These are phyloP conservation scores for Globisporangium emineosum DNA, from an alignment of 352 stramenopile genomes.

Conservation along the genomic window DNA sequence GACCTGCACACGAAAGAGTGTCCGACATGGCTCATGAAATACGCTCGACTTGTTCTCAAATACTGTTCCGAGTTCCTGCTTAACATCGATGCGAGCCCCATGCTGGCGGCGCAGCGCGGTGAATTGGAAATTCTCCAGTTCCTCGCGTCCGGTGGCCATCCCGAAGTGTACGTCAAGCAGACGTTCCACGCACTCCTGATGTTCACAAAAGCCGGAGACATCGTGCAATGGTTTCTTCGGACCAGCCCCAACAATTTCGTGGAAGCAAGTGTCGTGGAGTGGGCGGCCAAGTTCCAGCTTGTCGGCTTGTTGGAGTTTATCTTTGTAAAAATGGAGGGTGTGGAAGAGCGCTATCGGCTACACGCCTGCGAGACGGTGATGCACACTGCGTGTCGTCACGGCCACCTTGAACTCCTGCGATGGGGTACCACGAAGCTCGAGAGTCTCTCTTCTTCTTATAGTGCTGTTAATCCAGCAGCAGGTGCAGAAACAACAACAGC, in stretches of 20 bases:
- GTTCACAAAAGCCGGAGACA: conserved; percentile 31
- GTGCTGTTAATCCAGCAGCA: background rate
- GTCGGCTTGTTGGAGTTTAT: conserved; percentile 27
- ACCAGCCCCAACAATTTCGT: conserved; percentile 20
- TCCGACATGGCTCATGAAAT: conserved; percentile 25
- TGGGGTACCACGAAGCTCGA: conserved; percentile 22
- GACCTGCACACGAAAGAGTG: conserved; percentile 28
- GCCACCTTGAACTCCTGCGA: conserved; percentile 31
- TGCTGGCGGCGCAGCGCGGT: conserved; percentile 31
- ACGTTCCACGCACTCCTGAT: conserved; percentile 29
- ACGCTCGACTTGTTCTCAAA: conserved; percentile 21
- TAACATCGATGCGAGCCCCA: conserved; percentile 28
- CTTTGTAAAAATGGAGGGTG: conserved; percentile 22
- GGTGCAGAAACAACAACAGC: background rate
- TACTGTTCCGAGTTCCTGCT: conserved; percentile 23
- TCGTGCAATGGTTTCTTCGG: conserved; percentile 32
- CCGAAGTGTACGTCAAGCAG: conserved; percentile 32
- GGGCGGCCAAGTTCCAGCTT: conserved; percentile 33
- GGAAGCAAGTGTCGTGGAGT: conserved; percentile 26
- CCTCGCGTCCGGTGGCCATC: conserved; percentile 23
- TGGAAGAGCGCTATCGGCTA: conserved; percentile 22
- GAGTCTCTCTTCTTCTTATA: background rate
- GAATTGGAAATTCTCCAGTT: conserved; percentile 25
- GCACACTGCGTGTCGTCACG: conserved; percentile 27
- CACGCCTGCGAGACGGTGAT: conserved; percentile 31